Percentiles rank a stretch among this genome's conserved stretches.
Conservation (phyloP, 108 stramenopile species). For the Mediolabrus comicus region DNA sequence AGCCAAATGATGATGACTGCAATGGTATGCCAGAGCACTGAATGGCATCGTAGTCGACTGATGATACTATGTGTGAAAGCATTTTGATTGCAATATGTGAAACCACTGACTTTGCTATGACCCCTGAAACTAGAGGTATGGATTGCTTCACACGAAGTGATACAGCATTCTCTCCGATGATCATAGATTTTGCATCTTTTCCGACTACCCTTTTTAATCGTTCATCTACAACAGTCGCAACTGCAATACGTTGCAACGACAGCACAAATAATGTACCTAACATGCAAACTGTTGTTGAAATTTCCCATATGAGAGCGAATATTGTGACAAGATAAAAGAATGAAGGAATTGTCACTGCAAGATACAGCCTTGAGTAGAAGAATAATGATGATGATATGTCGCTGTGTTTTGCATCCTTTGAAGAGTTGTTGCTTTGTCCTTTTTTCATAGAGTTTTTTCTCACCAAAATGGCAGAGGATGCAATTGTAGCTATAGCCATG, state of each 20-base stretch:
- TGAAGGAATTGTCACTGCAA: slow-evolving; percentile 40
- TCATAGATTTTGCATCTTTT: background rate
- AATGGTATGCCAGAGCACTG: slow-evolving; percentile 3
- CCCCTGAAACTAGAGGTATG: background rate
- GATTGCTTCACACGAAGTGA: background rate
- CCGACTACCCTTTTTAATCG: background rate
- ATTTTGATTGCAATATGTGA: background rate
- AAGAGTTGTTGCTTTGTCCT: background rate
- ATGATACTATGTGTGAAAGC: too few species aligned
- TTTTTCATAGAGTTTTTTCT: background rate
- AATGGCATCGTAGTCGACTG: background rate
- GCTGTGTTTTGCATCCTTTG: background rate
- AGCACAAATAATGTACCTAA: slow-evolving; percentile 34
- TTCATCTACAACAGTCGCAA: slow-evolving; percentile 27
- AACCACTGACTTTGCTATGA: background rate
- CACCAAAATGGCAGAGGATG: background rate
- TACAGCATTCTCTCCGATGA: background rate
- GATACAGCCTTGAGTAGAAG: slow-evolving; percentile 33
- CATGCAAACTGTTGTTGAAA: slow-evolving; percentile 36
- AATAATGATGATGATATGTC: background rate
- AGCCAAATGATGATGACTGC: background rate
- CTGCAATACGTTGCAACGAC: slow-evolving; percentile 29
- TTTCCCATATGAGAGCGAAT: slow-evolving; percentile 60
- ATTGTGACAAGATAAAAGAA: slow-evolving; percentile 49
- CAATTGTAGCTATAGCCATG: background rate